phyloP scores from a whole-genome alignment of 805 yeast genomes.

The Saturnispora serradocipensis region DNA sequence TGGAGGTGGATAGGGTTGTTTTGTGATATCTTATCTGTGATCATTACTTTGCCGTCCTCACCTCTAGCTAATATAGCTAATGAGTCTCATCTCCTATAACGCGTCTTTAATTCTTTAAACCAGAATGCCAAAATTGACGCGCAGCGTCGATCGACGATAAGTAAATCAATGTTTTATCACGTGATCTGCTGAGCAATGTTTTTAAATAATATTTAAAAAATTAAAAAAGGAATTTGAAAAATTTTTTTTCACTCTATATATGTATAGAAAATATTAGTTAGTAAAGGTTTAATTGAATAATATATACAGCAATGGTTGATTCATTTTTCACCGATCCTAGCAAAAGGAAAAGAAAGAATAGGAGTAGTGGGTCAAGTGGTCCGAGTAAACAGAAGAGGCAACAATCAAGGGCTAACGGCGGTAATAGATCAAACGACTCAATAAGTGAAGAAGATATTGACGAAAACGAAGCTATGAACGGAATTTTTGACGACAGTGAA shows the following conservation, averaged over 20 bases:
- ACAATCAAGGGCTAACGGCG: constrained; percentile 14
- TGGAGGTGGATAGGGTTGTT: constrained; percentile 14
- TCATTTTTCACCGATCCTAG: constrained; percentile 57
- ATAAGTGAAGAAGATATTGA: constrained; percentile 30
- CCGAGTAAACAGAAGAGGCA: constrained; percentile 9
- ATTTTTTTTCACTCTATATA: neutral
- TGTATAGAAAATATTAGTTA: neutral
- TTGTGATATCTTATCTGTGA: constrained; percentile 1
- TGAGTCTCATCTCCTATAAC: neutral
- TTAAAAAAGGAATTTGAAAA: neutral
- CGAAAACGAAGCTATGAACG: constrained; percentile 29
- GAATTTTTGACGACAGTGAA: constrained; percentile 22
- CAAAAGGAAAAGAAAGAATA: constrained; percentile 37
- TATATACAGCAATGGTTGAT: constrained; percentile 36
- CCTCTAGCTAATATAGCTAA: neutral
- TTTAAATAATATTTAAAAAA: neutral
- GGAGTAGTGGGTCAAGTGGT: constrained; percentile 23
- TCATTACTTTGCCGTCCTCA: neutral
- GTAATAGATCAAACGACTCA: constrained; percentile 32
- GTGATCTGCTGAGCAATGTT: neutral
- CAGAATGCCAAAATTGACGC: neutral
- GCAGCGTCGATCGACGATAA: neutral
- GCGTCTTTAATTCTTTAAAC: neutral
- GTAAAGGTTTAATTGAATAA: neutral
- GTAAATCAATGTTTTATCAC: neutral